Evolutionary conservation across 257 asterid genomes (phyloP).

Genomic region (Solanum ossicruentum): DNA sequence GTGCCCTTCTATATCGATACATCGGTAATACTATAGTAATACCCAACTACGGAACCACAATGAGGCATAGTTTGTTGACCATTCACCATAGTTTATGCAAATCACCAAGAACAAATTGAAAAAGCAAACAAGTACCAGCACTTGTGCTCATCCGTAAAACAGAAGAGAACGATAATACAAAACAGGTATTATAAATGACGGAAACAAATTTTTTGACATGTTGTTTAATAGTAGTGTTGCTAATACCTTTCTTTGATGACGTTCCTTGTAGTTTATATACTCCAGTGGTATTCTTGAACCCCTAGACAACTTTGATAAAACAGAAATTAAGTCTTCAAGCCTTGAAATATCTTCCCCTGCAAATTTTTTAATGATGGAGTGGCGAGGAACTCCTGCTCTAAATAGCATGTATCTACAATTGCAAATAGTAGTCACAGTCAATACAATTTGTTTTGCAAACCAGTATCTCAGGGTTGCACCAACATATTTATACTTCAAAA

Average conservation of each 20-base stretch:
- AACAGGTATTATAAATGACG: neutral
- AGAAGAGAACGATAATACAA: neutral
- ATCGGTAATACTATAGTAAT: neutral
- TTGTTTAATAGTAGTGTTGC: neutral
- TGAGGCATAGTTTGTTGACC: neutral
- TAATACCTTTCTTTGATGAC: slow-evolving; percentile 89
- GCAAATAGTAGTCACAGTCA: neutral
- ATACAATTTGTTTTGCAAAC: neutral
- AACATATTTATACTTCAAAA: neutral
- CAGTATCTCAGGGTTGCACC: neutral
- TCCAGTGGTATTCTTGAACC: slow-evolving; percentile 97
- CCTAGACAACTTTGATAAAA: slow-evolving; percentile 74
- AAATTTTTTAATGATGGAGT: slow-evolving; percentile 88
- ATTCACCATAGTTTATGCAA: neutral
- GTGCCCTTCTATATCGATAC: neutral
- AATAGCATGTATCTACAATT: slow-evolving; percentile 74
- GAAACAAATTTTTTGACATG: neutral
- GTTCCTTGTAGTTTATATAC: slow-evolving; percentile 71
- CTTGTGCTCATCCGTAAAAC: neutral
- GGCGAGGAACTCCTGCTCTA: slow-evolving; percentile 98
- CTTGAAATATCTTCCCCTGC: slow-evolving; percentile 81
- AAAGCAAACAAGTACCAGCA: neutral
- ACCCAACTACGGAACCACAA: neutral
- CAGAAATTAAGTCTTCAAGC: slow-evolving; percentile 71
- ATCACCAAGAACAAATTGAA: neutral